Evolutionary conservation across 352 stramenopile species (phyloP).

Genomic region (Globisporangium recalcitrans): DNA sequence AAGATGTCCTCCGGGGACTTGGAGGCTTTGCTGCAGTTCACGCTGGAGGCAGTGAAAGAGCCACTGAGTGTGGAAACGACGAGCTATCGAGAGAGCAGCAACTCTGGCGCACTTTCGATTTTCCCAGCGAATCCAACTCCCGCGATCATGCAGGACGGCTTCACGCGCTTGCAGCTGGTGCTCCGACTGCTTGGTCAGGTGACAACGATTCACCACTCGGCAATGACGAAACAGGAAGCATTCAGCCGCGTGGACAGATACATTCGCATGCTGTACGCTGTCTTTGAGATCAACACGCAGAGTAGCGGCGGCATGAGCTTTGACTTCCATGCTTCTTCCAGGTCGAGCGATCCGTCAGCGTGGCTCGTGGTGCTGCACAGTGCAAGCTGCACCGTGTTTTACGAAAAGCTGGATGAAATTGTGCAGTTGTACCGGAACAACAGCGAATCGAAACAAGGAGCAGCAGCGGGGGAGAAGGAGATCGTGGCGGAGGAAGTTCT

Average conservation of each 20-base stretch:
- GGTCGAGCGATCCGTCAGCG: constrained; percentile 37
- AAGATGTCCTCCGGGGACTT: constrained; percentile 56
- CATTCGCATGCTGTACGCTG: constrained; percentile 40
- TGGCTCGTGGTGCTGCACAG: constrained; percentile 72
- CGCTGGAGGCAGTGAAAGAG: constrained; percentile 51
- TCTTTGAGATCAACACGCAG: constrained; percentile 42
- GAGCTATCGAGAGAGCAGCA: constrained; percentile 1
- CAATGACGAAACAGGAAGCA: constrained; percentile 37
- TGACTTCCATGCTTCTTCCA: background rate
- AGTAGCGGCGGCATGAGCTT: background rate
- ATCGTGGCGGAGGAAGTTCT: constrained; percentile 53
- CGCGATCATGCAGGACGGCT: constrained; percentile 72
- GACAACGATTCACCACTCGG: constrained; percentile 57
- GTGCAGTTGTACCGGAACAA: constrained; percentile 60
- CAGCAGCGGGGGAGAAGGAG: constrained; percentile 5
- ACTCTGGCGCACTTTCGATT: constrained; percentile 2
- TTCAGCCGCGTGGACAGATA: constrained; percentile 52
- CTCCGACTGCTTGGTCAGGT: constrained; percentile 55
- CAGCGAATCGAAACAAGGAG: constrained; percentile 13
- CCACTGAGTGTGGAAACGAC: constrained; percentile 27
- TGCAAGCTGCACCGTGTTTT: constrained; percentile 65
- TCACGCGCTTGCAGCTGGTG: constrained; percentile 62
- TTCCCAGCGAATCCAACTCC: constrained; percentile 45
- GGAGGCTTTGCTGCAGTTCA: constrained; percentile 51
- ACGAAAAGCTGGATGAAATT: constrained; percentile 80